These are phyloP conservation scores for Coemansia umbellata DNA, from an alignment of 192 early-diverging fungal genomes.

Conservation along the genomic window DNA sequence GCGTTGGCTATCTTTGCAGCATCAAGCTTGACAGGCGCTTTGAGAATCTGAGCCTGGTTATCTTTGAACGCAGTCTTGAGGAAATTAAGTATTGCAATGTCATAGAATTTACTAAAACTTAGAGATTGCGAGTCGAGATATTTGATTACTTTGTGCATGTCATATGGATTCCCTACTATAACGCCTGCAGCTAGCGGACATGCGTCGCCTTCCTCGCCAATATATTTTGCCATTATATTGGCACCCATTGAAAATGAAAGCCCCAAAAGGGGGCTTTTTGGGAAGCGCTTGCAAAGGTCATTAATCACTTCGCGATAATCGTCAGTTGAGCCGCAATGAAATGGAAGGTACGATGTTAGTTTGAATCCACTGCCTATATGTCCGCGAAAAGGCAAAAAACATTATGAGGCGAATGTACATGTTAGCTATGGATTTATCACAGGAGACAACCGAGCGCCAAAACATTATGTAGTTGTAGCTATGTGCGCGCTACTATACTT, in stretches of 20 bases:
- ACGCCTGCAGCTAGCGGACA: constrained; percentile 73
- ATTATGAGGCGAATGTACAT: too few species aligned
- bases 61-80: constrained; percentile 46
- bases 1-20: constrained; percentile 50
- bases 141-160: constrained; percentile 60
- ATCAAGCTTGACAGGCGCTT: constrained; percentile 46
- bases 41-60: constrained; percentile 45
- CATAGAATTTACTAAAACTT: constrained; percentile 53
- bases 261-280: constrained; percentile 67
- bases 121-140: constrained; percentile 56
- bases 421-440: too few species aligned
- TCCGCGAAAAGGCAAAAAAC: too few species aligned
- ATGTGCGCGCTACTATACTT: too few species aligned
- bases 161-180: constrained; percentile 84
- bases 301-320: constrained; percentile 57
- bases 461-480: too few species aligned
- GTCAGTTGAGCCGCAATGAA: constrained; percentile 75
- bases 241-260: constrained; percentile 90
- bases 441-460: too few species aligned
- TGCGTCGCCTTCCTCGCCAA: constrained; percentile 74
- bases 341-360: constrained; percentile 73
- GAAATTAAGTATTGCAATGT: constrained; percentile 54
- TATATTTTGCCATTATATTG: constrained; percentile 89
- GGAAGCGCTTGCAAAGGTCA: constrained; percentile 48
- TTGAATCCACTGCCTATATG: constrained; percentile 63